These are phyloP conservation scores for Eutypella sp. DNA, from an alignment of 2,329 filamentous ascomycete genomes.

Conservation along the genomic window DNA sequence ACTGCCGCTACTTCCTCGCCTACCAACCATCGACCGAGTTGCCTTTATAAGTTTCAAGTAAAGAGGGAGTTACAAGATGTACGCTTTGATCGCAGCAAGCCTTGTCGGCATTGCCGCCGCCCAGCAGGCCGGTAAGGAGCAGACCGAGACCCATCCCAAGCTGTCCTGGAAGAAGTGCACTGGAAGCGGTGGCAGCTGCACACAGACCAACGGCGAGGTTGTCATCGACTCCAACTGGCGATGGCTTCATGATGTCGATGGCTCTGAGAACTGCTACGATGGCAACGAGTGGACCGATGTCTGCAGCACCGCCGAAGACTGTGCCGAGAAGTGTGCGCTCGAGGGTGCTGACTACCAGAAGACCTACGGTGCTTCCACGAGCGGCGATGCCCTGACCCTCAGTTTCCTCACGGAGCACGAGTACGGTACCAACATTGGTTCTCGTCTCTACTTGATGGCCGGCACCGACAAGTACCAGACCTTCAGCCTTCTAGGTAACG, in stretches of 20 bases:
- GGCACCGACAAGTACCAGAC: slow-evolving; percentile 52
- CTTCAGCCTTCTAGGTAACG: slow-evolving; percentile 53
- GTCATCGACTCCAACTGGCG: slow-evolving; percentile 51
- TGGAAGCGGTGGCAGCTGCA: slow-evolving; percentile 35
- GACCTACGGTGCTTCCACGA: slow-evolving; percentile 45
- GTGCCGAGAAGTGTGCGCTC: slow-evolving; percentile 39
- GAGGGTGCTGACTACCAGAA: slow-evolving; percentile 41
- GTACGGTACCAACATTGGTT: slow-evolving; percentile 35
- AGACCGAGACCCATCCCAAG: slow-evolving; percentile 40
- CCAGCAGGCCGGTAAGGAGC: slow-evolving; percentile 39
- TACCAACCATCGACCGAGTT: neutral
- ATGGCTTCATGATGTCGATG: slow-evolving; percentile 41
- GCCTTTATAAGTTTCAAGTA: neutral
- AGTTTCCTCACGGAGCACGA: slow-evolving; percentile 48
- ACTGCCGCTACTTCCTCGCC: neutral
- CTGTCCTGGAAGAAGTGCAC: slow-evolving; percentile 45
- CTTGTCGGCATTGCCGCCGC: slow-evolving; percentile 34
- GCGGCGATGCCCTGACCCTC: slow-evolving; percentile 42
- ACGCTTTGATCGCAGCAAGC: slow-evolving; percentile 25
- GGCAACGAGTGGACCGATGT: slow-evolving; percentile 35
- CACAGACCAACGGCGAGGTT: slow-evolving; percentile 37
- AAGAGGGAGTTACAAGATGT: slow-evolving; percentile 15
- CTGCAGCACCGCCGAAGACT: slow-evolving; percentile 35
- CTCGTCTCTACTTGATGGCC: slow-evolving; percentile 55
- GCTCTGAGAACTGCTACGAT: slow-evolving; percentile 45